A percentile compares a stretch with the other conserved stretches of the same genome.
These are phyloP conservation scores for Schizophyllum amplum DNA, from an alignment of 1,284 basidiomycete species.

Conservation along the genomic window DNA sequence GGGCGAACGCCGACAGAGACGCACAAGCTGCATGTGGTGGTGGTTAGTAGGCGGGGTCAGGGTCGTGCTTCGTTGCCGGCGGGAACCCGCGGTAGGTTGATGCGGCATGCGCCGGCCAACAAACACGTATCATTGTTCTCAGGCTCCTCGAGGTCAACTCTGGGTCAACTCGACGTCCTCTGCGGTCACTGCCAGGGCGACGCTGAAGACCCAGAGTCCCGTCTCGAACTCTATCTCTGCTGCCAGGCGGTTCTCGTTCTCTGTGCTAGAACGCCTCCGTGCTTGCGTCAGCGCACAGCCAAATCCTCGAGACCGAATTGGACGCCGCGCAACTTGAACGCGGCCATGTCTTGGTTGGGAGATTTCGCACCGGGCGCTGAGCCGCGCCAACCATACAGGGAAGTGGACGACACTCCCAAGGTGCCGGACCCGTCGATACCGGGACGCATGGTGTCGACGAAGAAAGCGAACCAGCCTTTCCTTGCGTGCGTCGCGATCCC, in stretches of 20 bases:
- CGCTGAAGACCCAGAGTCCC: no score
- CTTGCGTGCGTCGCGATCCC: constrained; percentile 51
- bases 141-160: no score
- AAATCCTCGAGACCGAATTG: no score
- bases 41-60: background rate
- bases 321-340: no score
- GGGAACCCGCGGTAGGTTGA: background rate
- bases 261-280: no score
- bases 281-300: no score
- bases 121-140: background rate
- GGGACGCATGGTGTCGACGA: constrained; percentile 62
- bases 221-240: no score
- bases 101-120: background rate
- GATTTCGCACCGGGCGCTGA: constrained; percentile 36
- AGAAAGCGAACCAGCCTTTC: constrained; percentile 75
- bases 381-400: constrained; percentile 24
- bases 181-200: background rate
- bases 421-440: constrained; percentile 50
- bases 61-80: background rate
- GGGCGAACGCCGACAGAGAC: background rate
- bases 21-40: background rate
- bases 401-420: constrained; percentile 27
- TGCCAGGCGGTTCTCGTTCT: background rate
- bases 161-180: no score
- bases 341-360: constrained; percentile 54